phyloP scores from a whole-genome alignment of 2,329 filamentous ascomycete species.

The Escovopsis sp. region DNA sequence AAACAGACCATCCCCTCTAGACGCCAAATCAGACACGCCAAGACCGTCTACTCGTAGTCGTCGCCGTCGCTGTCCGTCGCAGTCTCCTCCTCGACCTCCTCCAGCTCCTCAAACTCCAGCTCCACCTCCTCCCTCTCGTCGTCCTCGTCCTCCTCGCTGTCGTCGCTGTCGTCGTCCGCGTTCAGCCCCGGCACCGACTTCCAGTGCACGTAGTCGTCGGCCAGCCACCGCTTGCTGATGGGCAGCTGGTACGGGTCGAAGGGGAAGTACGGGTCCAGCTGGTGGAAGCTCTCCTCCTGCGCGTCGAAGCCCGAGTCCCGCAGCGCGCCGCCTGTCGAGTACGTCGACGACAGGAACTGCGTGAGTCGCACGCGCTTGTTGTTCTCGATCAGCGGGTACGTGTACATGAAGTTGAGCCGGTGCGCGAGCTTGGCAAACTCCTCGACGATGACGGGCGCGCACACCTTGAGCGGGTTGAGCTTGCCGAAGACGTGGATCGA shows the following conservation, averaged over 20 bases:
- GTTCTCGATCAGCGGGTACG: conserved; percentile 73
- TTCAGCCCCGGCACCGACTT: conserved; percentile 56
- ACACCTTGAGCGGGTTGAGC: conserved; percentile 91
- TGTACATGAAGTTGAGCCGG: conserved; percentile 76
- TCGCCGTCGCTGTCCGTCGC: conserved; percentile 34
- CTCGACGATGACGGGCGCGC: conserved; percentile 75
- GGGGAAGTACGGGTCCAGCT: conserved; percentile 89
- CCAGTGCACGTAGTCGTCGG: conserved; percentile 73
- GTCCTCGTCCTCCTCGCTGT: conserved; percentile 37
- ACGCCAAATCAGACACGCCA: no score
- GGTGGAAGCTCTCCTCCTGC: conserved; percentile 62
- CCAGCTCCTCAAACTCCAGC: conserved; percentile 18
- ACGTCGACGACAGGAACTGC: conserved; percentile 46
- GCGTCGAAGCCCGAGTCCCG: conserved; percentile 32
- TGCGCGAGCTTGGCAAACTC: conserved; percentile 83
- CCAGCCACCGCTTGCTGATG: conserved; percentile 74
- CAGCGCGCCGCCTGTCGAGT: conserved; percentile 38
- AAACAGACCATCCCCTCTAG: no score
- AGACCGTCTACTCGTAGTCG: conserved; percentile 19
- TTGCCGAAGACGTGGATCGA: conserved; percentile 68
- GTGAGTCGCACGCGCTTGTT: conserved; percentile 83
- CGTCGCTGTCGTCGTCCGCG: conserved; percentile 38
- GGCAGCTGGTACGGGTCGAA: conserved; percentile 94
- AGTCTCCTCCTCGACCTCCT: conserved; percentile 37
- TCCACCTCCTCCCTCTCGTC: conserved; percentile 22